These are phyloP conservation scores for Chlorella vulgaris DNA, from an alignment of 139 green algal species.

Conservation along the genomic window DNA sequence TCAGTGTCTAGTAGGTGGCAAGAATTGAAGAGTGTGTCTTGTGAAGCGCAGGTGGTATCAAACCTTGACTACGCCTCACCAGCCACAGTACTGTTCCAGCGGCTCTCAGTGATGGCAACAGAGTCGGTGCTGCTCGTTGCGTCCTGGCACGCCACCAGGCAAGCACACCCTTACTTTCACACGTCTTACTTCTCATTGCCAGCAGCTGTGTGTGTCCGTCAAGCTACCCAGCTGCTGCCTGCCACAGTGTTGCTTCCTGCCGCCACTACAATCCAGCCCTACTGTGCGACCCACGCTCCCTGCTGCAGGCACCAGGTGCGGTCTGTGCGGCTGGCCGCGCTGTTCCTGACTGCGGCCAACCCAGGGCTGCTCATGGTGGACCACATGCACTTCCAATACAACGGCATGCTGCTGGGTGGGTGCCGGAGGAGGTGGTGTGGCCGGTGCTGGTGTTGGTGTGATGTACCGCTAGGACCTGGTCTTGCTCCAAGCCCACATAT, in stretches of 20 bases:
- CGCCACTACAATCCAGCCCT: too few species aligned
- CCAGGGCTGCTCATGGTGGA: slow-evolving; percentile 93
- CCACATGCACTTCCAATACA: slow-evolving; percentile 99
- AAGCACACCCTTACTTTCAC: background rate
- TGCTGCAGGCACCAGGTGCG: background rate
- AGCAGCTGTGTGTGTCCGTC: too few species aligned
- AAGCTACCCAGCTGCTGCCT: too few species aligned
- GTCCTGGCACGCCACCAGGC: slow-evolving; percentile 45
- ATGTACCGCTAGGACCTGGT: too few species aligned
- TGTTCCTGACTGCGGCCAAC: slow-evolving; percentile 61
- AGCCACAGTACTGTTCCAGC: slow-evolving; percentile 80
- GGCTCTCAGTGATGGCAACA: slow-evolving; percentile 70
- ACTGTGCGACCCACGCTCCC: background rate
- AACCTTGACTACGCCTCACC: slow-evolving; percentile 75
- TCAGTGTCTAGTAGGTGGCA: too few species aligned
- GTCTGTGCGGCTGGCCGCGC: slow-evolving; percentile 4
- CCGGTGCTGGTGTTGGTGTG: too few species aligned
- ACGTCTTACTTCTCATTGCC: background rate
- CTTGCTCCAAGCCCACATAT: too few species aligned
- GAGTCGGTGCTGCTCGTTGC: slow-evolving; percentile 69
- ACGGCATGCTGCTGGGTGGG: slow-evolving; percentile 89
- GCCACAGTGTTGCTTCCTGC: too few species aligned
- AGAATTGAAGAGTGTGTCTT: background rate
- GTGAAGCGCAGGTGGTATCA: slow-evolving; percentile 36
- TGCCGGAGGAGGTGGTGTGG: background rate